A percentile compares a stretch with the other conserved stretches of the same genome.
phyloP scores from a whole-genome alignment of 129 eudicot species.

The Heracleum sosnowskyi region DNA sequence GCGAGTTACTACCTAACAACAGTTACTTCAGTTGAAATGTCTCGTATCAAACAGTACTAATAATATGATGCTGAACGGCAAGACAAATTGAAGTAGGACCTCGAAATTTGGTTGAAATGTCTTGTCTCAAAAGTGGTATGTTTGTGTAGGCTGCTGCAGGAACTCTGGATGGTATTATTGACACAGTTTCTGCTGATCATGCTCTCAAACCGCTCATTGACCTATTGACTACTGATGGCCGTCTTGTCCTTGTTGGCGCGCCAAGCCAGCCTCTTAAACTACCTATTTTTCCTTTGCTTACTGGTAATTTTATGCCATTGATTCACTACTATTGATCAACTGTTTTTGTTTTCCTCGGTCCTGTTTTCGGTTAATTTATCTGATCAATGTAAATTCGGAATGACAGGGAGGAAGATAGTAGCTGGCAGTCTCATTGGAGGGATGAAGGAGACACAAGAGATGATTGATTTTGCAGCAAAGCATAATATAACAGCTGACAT shows the following conservation, averaged over 20 bases:
- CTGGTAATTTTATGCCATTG: constrained; percentile 12
- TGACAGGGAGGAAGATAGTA: constrained; percentile 32
- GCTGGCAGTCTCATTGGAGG: constrained; percentile 40
- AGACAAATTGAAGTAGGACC: background rate
- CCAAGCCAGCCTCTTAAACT: constrained; percentile 27
- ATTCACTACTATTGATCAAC: background rate
- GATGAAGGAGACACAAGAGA: constrained; percentile 40
- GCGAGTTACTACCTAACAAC: too few species aligned
- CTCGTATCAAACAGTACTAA: too few species aligned
- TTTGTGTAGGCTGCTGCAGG: constrained; percentile 17
- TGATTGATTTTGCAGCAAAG: constrained; percentile 40
- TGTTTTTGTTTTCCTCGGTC: background rate
- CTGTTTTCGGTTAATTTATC: background rate
- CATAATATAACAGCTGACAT: constrained; percentile 39
- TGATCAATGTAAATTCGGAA: background rate
- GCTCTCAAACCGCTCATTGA: constrained; percentile 23
- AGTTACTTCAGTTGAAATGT: too few species aligned
- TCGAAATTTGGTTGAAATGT: background rate
- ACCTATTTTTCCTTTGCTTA: constrained; percentile 28
- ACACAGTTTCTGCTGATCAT: constrained; percentile 27
- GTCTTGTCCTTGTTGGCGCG: constrained; percentile 28
- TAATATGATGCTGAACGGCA: too few species aligned
- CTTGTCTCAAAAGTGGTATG: background rate
- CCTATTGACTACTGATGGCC: constrained; percentile 26
- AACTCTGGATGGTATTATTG: constrained; percentile 29